Evolutionary conservation across 2,329 filamentous ascomycete genomes (phyloP), one percentile per base, ranked within the genome.

Genomic region (Laburnicola sp.): DNA sequence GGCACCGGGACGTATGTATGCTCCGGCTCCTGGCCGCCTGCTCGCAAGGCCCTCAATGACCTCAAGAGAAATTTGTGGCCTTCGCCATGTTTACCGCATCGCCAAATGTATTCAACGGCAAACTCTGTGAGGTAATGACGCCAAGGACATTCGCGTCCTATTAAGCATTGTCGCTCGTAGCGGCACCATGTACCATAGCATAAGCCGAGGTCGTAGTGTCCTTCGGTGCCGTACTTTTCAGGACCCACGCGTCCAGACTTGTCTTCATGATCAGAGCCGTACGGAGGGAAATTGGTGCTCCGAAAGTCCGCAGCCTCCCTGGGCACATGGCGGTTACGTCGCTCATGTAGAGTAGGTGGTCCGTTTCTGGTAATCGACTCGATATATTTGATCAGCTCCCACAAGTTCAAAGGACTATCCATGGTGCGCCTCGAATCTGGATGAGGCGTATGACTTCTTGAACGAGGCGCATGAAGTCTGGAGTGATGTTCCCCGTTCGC

Each of bases 261-360:
- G 8, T 38, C 36, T 10, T 8, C 22, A 23, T 38, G 36, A 16
- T 7, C 22, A 25, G 36, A 11, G 4, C 22, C 21, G 8, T 38
- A 38, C 11, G 36, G 36, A 25, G 36, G 8, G 36, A 38, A 25
- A 22, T 30, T 11, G 28, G 22, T 2, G 4, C 2, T 34, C 4
- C 6, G 5, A 11, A 32, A 43, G 42, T 34, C 23, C 26, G 16
- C 41, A 48, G 43, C 46, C 40, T 46, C 42, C 23, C 31, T 26
- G 37, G 28, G 48, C 41, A 37, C 23, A n/a, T n/a, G n/a, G n/a
- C n/a, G n/a, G n/a, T n/a, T n/a, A n/a, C n/a, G n/a, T n/a, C n/a
- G n/a, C n/a, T n/a, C n/a, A n/a, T n/a, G n/a, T n/a, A n/a, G n/a
- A n/a, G n/a, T n/a, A n/a, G n/a, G n/a, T n/a, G n/a, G n/a, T n/a